A percentile compares a stretch with the other conserved stretches of the same genome.
phyloP scores from a whole-genome alignment of 2,329 filamentous ascomycete species.

The Pseudogymnoascus sp. region DNA sequence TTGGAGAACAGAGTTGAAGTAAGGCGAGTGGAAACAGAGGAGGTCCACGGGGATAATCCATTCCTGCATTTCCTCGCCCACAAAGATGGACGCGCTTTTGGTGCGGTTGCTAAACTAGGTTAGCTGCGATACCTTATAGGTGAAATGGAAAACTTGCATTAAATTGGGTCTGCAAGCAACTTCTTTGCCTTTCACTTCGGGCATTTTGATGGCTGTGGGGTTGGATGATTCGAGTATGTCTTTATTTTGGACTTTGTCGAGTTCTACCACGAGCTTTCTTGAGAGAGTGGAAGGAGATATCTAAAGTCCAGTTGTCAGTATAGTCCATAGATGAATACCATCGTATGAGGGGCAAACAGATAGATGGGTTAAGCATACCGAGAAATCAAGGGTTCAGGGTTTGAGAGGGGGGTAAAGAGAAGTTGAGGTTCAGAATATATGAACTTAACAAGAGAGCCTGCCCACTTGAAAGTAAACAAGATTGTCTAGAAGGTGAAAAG shows the following conservation, averaged over 20 bases:
- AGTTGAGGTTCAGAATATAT: no score
- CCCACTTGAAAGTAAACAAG: background rate
- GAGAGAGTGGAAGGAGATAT: background rate
- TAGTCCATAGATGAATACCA: background rate
- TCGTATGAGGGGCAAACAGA: background rate
- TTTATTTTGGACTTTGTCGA: background rate
- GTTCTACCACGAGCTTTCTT: background rate
- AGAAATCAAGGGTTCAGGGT: background rate
- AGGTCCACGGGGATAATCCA: background rate
- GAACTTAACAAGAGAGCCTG: background rate
- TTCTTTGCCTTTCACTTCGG: background rate
- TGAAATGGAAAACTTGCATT: background rate
- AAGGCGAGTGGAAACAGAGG: background rate
- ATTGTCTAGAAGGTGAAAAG: background rate
- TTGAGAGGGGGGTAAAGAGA: no score
- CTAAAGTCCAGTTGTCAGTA: background rate
- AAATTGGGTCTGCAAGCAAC: background rate
- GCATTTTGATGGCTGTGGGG: background rate
- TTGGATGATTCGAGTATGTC: background rate
- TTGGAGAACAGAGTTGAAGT: background rate
- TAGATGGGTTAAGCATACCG: background rate
- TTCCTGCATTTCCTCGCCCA: background rate
- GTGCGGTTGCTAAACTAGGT: background rate
- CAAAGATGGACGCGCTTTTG: background rate
- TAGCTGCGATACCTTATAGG: background rate